Conservation (phyloP, 768 basidiomycete genomes). For the Phlegmacium glaucopus region DNA sequence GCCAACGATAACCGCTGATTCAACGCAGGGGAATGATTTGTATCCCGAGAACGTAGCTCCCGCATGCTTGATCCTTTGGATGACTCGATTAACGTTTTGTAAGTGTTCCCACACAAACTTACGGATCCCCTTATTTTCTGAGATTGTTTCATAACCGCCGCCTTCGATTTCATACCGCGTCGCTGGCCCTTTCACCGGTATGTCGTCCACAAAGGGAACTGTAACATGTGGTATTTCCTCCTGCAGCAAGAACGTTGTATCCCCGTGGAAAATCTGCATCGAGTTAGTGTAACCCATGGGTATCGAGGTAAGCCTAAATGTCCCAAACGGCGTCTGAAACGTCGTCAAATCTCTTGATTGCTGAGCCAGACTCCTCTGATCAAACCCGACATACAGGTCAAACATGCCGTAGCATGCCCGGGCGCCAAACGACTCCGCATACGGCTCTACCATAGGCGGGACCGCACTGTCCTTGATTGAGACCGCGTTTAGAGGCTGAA, state of each 20-base stretch:
- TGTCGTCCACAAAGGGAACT: too few relatives aligned
- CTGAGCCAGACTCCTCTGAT: background rate
- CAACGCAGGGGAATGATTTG: conserved; percentile 16
- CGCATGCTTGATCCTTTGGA: conserved; percentile 27
- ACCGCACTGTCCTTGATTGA: conserved; percentile 13
- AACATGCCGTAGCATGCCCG: conserved; percentile 2
- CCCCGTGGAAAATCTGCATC: conserved; percentile 15
- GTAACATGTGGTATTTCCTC: conserved; percentile 18
- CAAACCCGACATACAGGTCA: conserved; percentile 11
- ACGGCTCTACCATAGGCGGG: conserved; percentile 10
- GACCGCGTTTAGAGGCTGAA: conserved; percentile 16
- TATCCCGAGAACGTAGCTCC: conserved; percentile 29
- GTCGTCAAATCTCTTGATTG: conserved; percentile 14
- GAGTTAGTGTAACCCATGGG: conserved; percentile 18
- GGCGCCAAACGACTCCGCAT: conserved; percentile 14
- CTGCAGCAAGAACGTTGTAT: conserved; percentile 8
- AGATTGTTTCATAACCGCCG: too few relatives aligned
- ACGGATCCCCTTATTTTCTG: background rate
- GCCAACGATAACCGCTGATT: too few relatives aligned
- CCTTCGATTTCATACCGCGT: conserved; percentile 5
- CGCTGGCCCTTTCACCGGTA: too few relatives aligned
- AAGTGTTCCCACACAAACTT: conserved; percentile 37
- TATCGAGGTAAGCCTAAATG: conserved; percentile 8
- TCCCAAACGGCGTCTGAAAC: conserved; percentile 10
- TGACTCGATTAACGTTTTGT: conserved; percentile 28